Percentiles rank a stretch among this genome's conserved stretches.
Conservation (phyloP, 768 basidiomycete species). For the Russula sp. region DNA sequence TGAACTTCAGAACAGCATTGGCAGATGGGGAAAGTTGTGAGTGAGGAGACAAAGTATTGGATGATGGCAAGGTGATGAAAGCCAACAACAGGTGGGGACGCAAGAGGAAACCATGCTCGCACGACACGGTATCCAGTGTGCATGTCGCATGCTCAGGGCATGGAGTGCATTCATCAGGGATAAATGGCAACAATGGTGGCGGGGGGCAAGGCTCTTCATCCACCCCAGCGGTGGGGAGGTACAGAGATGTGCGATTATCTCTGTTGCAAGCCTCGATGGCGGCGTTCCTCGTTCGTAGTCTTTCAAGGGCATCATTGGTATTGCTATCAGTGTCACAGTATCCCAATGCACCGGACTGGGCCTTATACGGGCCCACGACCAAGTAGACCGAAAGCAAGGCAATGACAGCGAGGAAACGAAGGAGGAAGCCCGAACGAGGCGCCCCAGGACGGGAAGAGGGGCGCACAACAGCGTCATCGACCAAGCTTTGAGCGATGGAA, state of each 20-base stretch:
- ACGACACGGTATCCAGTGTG: conserved; percentile 52
- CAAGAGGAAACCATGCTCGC: conserved; percentile 65
- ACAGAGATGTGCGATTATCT: conserved; percentile 51
- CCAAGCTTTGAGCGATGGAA: conserved; percentile 42
- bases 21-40: conserved; percentile 36
- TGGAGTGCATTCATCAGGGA: conserved; percentile 63
- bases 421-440: conserved; percentile 34
- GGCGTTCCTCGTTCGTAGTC: conserved; percentile 44
- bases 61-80: conserved; percentile 45
- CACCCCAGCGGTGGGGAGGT: conserved; percentile 33
- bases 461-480: conserved; percentile 37
- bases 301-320: conserved; percentile 57
- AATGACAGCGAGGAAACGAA: conserved; percentile 43
- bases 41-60: conserved; percentile 39
- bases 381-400: conserved; percentile 38
- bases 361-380: conserved; percentile 49
- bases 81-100: conserved; percentile 48
- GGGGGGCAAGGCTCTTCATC: conserved; percentile 45
- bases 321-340: conserved; percentile 66
- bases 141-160: conserved; percentile 64
- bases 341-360: conserved; percentile 66
- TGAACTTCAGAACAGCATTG: conserved; percentile 34
- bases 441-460: neutral
- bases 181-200: conserved; percentile 52
- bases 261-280: conserved; percentile 55